phyloP scores from a whole-genome alignment of 2,329 filamentous ascomycete species.

The Fusarium begoniae region DNA sequence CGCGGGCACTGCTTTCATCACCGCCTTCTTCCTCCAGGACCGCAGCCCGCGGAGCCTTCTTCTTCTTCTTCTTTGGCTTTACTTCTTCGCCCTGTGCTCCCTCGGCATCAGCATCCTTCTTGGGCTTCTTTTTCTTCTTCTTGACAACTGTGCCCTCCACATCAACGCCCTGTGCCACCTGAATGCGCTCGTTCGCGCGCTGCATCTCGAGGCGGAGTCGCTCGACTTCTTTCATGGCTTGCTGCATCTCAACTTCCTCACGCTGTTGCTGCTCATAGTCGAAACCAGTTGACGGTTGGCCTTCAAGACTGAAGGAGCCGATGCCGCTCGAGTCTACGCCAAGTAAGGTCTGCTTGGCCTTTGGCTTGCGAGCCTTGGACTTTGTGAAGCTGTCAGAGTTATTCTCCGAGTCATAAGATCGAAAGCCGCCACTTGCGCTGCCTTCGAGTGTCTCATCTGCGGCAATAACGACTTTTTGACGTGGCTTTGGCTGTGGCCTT shows the following conservation, averaged over 20 bases:
- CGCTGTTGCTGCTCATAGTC: conserved; percentile 74
- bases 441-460: conserved; percentile 76
- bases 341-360: conserved; percentile 73
- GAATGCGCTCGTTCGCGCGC: conserved; percentile 77
- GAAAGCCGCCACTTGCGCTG: conserved; percentile 57
- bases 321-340: conserved; percentile 90
- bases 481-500: conserved; percentile 53
- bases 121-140: conserved; percentile 66
- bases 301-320: conserved; percentile 73
- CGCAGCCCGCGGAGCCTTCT: conserved; percentile 39
- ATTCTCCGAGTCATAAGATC: conserved; percentile 64
- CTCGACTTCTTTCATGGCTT: conserved; percentile 90
- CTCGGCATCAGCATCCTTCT: conserved; percentile 50
- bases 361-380: conserved; percentile 59
- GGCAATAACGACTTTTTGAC: conserved; percentile 73
- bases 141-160: conserved; percentile 74
- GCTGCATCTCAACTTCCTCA: conserved; percentile 89
- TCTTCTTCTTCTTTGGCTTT: conserved; percentile 47
- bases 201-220: conserved; percentile 89
- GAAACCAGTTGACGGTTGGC: conserved; percentile 49
- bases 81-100: conserved; percentile 29
- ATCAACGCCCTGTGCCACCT: conserved; percentile 74
- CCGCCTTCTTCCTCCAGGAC: conserved; percentile 24
- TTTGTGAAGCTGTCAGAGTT: conserved; percentile 60
- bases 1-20: conserved; percentile 32